A percentile compares a stretch with the other conserved stretches of the same genome.
phyloP scores from a whole-genome alignment of 139 green algal genomes.

The Asterochloris sp. region DNA sequence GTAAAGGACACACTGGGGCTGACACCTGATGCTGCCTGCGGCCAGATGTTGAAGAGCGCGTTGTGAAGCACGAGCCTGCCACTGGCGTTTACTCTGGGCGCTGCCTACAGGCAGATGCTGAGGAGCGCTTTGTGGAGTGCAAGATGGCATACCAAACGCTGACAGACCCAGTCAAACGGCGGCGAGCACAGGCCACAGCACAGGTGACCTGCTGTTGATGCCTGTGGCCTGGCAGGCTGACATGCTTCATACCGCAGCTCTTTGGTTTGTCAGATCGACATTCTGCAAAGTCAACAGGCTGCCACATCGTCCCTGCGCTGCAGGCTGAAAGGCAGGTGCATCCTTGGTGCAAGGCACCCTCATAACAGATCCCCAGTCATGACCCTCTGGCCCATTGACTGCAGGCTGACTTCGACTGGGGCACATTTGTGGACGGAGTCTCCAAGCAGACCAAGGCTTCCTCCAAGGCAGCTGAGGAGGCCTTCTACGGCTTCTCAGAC shows the following conservation, averaged over 20 bases:
- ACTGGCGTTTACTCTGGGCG: no score
- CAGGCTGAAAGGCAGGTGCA: no score
- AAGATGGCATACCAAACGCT: constrained; percentile 76
- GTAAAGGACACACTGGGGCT: no score
- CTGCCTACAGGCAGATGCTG: constrained; percentile 39
- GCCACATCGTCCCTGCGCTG: no score
- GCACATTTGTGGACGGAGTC: constrained; percentile 15
- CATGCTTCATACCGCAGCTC: not conserved
- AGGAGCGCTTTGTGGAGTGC: constrained; percentile 72
- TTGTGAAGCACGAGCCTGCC: no score
- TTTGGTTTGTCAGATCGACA: no score
- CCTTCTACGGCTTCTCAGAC: constrained; percentile 52
- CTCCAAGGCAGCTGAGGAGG: constrained; percentile 15
- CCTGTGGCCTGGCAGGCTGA: not conserved
- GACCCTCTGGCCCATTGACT: not conserved
- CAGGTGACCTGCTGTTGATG: not conserved
- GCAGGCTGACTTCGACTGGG: constrained; percentile 29
- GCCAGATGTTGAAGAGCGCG: constrained; percentile 57
- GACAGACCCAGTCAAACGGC: constrained; percentile 33
- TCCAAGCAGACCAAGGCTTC: constrained; percentile 4
- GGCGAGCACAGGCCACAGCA: constrained; percentile 38
- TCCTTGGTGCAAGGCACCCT: no score
- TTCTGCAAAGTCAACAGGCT: no score
- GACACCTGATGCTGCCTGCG: not conserved
- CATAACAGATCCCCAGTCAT: no score